Percentiles rank a stretch among this genome's conserved stretches.
These are phyloP conservation scores for Ligustrum vulgare DNA, from an alignment of 257 asterid genomes.

Conservation along the genomic window DNA sequence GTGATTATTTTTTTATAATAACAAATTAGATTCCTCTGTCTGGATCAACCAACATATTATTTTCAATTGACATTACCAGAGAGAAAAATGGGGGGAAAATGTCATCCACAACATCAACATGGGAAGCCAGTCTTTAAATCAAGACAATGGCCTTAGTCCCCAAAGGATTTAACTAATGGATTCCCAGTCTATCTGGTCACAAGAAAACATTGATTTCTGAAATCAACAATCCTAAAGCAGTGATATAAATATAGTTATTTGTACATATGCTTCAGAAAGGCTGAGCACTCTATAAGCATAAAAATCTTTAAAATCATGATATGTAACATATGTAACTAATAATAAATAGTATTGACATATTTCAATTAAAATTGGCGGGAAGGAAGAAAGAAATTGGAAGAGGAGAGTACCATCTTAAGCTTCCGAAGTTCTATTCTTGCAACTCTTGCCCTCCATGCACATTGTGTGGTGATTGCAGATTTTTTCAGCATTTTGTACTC, in stretches of 20 bases:
- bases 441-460: slow-evolving; percentile 87
- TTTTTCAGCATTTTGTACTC: slow-evolving; percentile 65
- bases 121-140: neutral
- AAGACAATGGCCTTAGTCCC: neutral
- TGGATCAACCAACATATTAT: neutral
- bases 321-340: neutral
- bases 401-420: slow-evolving; percentile 74
- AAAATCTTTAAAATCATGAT: neutral
- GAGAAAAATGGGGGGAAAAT: neutral
- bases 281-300: neutral
- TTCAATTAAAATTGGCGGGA: neutral
- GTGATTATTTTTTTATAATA: neutral
- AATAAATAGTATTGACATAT: neutral
- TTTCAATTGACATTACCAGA: neutral
- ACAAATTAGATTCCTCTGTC: neutral
- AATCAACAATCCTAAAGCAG: neutral
- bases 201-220: neutral
- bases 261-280: neutral
- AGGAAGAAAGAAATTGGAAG: neutral
- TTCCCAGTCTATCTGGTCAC: neutral
- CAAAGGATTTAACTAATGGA: neutral
- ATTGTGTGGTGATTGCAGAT: slow-evolving; percentile 84
- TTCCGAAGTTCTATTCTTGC: slow-evolving; percentile 84
- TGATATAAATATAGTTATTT: neutral
- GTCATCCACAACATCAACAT: too few relatives aligned